Evolutionary conservation across 208 protist genomes (phyloP).

Genomic region (Porcisia hertigi): DNA sequence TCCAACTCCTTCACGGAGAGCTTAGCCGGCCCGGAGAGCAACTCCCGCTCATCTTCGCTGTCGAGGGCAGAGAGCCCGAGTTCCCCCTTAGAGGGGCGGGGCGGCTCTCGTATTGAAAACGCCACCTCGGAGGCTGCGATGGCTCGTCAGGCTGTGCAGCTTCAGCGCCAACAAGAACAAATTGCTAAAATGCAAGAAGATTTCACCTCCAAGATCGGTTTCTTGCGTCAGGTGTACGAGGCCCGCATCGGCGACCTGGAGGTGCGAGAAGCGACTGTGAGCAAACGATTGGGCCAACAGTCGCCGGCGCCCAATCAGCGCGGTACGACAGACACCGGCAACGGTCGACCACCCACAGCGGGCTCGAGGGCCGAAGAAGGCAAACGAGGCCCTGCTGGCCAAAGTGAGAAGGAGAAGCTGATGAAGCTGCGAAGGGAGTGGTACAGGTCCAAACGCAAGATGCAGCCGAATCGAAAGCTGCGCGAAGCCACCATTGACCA

Average conservation of each 20-base stretch:
- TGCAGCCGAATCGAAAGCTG: slow-evolving; percentile 31
- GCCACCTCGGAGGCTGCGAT: slow-evolving; percentile 45
- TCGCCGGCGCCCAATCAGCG: background rate
- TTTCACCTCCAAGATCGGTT: slow-evolving; percentile 85
- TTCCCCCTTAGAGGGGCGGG: slow-evolving; percentile 7
- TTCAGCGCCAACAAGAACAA: slow-evolving; percentile 72
- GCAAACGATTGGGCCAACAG: slow-evolving; percentile 19
- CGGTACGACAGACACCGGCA: slow-evolving; percentile 5
- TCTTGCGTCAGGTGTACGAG: slow-evolving; percentile 92
- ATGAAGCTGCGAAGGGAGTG: slow-evolving; percentile 38
- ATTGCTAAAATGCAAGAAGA: slow-evolving; percentile 81
- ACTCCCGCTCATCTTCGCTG: slow-evolving; percentile 1
- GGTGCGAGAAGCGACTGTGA: slow-evolving; percentile 66
- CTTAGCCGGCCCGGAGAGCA: background rate
- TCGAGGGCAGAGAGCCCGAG: slow-evolving; percentile 1
- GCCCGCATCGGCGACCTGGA: slow-evolving; percentile 89
- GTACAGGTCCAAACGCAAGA: slow-evolving; percentile 24
- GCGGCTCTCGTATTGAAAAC: slow-evolving; percentile 29
- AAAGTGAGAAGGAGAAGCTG: slow-evolving; percentile 27
- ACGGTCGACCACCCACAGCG: background rate
- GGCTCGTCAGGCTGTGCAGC: slow-evolving; percentile 52
- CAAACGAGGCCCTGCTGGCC: background rate
- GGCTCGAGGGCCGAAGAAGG: background rate
- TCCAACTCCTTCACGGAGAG: background rate
- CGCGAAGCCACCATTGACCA: slow-evolving; percentile 31